A percentile compares a stretch with the other conserved stretches of the same genome.
phyloP scores from a whole-genome alignment of 768 basidiomycete genomes.

The Hirschioporus abietinus region DNA sequence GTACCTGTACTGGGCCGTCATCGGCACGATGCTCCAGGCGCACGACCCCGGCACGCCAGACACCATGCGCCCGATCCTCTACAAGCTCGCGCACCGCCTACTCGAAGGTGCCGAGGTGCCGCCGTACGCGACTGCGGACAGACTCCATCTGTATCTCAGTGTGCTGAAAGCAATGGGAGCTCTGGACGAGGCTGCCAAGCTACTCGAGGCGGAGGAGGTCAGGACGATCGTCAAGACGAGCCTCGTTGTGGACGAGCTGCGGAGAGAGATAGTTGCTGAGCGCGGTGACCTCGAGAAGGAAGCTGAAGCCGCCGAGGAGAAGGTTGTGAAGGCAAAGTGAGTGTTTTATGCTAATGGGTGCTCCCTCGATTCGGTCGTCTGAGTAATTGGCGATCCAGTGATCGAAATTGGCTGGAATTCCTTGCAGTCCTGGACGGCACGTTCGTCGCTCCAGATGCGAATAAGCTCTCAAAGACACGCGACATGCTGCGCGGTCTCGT shows the following conservation, averaged over 20 bases:
- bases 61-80: slow-evolving; percentile 61
- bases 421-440: slow-evolving; percentile 66
- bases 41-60: slow-evolving; percentile 58
- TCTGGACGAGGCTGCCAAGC: slow-evolving; percentile 62
- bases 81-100: slow-evolving; percentile 73
- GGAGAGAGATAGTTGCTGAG: slow-evolving; percentile 62
- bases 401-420: slow-evolving; percentile 87
- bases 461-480: slow-evolving; percentile 37
- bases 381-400: slow-evolving; percentile 37
- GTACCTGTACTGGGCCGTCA: slow-evolving; percentile 80
- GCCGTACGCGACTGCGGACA: slow-evolving; percentile 62
- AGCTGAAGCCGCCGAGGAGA: slow-evolving; percentile 50
- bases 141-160: slow-evolving; percentile 70
- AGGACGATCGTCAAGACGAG: slow-evolving; percentile 64
- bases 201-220: slow-evolving; percentile 65
- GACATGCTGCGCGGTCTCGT: slow-evolving; percentile 53
- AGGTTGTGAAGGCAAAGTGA: slow-evolving; percentile 57
- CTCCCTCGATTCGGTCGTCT: too few species aligned
- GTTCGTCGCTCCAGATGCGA: slow-evolving; percentile 34
- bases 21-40: slow-evolving; percentile 78
- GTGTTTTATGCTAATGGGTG: too few species aligned
- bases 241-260: slow-evolving; percentile 67
- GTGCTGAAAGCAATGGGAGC: slow-evolving; percentile 66
- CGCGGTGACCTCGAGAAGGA: slow-evolving; percentile 58
- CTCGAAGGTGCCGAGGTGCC: slow-evolving; percentile 58